Evolutionary conservation across 1,284 basidiomycete genomes (phyloP).

Genomic region (Porogramme epimiltina): DNA sequence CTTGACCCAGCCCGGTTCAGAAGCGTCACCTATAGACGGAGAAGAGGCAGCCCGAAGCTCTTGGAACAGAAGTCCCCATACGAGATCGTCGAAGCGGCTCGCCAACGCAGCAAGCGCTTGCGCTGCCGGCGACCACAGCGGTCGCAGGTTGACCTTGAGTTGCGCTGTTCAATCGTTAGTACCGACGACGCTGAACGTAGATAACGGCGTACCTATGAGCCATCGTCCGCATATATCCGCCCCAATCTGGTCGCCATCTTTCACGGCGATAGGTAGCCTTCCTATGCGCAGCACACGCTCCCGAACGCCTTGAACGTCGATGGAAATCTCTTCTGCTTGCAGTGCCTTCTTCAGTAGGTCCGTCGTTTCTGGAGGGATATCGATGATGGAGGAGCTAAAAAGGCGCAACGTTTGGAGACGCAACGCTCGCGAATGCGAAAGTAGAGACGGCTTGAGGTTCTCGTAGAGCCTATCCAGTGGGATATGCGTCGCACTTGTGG

Average conservation of each 20-base stretch:
- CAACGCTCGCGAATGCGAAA: conserved; percentile 60
- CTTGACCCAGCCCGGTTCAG: conserved; percentile 27
- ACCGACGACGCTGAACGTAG: not conserved
- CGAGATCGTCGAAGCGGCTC: conserved; percentile 60
- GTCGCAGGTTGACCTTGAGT: conserved; percentile 89
- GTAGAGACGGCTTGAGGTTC: conserved; percentile 44
- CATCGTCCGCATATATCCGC: conserved; percentile 62
- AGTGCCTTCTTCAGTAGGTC: conserved; percentile 68
- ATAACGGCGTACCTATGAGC: conserved; percentile 58
- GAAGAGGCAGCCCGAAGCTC: conserved; percentile 49
- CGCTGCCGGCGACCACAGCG: conserved; percentile 84
- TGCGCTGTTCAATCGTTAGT: conserved; percentile 58
- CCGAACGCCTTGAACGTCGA: conserved; percentile 78
- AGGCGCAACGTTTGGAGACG: conserved; percentile 60
- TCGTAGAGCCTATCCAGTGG: conserved; percentile 50
- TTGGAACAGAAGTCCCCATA: conserved; percentile 74
- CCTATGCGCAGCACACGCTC: conserved; percentile 80
- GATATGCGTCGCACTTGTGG: conserved; percentile 27
- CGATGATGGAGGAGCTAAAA: conserved; percentile 48
- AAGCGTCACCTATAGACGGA: conserved; percentile 14
- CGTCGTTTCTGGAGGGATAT: conserved; percentile 43
- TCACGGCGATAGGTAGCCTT: conserved; percentile 56
- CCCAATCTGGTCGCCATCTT: conserved; percentile 51
- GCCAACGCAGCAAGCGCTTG: conserved; percentile 65
- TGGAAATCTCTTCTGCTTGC: conserved; percentile 71